A percentile compares a stretch with the other conserved stretches of the same genome.
Evolutionary conservation across 345 rosid species (phyloP).

Genomic region (Gynandropsis gynandra): DNA sequence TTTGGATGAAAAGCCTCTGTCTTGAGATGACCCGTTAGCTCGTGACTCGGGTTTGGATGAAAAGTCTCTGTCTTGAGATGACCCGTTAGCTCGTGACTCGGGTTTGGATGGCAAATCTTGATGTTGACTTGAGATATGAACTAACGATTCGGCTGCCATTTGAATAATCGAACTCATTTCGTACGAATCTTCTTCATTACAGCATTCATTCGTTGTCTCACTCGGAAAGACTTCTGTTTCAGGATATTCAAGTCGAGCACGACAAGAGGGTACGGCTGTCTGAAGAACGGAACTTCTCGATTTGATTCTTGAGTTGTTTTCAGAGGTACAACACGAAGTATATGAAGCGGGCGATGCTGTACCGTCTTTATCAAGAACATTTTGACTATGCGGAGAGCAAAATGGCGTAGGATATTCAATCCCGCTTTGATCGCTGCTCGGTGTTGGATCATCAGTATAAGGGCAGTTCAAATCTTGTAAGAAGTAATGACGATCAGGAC

Average conservation of each 20-base stretch:
- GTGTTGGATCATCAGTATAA: slow-evolving; percentile 22
- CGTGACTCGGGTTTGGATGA: neutral
- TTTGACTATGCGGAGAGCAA: slow-evolving; percentile 22
- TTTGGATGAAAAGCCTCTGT: slow-evolving; percentile 12
- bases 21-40: slow-evolving; percentile 16
- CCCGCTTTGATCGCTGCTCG: slow-evolving; percentile 24
- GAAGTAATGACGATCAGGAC: slow-evolving; percentile 19
- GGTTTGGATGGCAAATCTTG: slow-evolving; percentile 22
- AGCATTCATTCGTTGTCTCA: neutral
- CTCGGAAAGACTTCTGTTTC: slow-evolving; percentile 10
- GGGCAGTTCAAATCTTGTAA: slow-evolving; percentile 30
- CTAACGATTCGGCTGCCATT: slow-evolving; percentile 57
- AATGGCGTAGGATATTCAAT: slow-evolving; percentile 18
- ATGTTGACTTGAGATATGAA: slow-evolving; percentile 26
- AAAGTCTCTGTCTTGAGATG: slow-evolving; percentile 22
- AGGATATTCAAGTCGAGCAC: slow-evolving; percentile 25
- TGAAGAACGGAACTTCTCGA: slow-evolving; percentile 17
- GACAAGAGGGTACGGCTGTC: slow-evolving; percentile 21
- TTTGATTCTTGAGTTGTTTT: slow-evolving; percentile 21
- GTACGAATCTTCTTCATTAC: slow-evolving; percentile 24
- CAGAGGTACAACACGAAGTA: slow-evolving; percentile 29
- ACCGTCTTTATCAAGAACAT: slow-evolving; percentile 22
- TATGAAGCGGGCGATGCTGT: slow-evolving; percentile 29
- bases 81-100: slow-evolving; percentile 12
- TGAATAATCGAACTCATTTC: slow-evolving; percentile 30